Conservation (phyloP, 106 monocot species). For the Triglochin maritima region DNA sequence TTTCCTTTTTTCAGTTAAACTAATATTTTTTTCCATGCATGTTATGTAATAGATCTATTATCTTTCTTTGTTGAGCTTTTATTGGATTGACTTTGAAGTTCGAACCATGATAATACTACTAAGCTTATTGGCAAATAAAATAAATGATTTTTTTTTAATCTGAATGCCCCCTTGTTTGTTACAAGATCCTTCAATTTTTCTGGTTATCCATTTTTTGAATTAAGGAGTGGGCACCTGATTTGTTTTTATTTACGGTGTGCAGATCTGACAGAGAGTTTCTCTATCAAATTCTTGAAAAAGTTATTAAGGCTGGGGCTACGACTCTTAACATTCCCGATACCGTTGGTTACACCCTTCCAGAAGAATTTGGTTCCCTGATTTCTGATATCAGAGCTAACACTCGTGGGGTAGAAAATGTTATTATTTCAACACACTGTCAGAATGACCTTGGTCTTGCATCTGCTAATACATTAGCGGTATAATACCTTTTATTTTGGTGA, state of each 20-base stretch:
- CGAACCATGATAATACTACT: no score
- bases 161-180: no score
- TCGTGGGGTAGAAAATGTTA: slow-evolving; percentile 70
- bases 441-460: slow-evolving; percentile 93
- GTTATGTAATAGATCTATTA: no score
- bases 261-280: slow-evolving; percentile 84
- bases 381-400: slow-evolving; percentile 76
- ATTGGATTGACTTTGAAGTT: no score
- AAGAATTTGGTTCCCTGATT: slow-evolving; percentile 72
- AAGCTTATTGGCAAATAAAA: no score
- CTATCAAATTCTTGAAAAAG: slow-evolving; percentile 77
- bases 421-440: slow-evolving; percentile 98
- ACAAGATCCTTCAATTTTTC: not conserved
- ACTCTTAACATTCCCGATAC: slow-evolving; percentile 94
- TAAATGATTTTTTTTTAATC: no score
- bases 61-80: no score
- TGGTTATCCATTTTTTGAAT: not conserved
- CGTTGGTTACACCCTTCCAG: slow-evolving; percentile 80
- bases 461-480: slow-evolving; percentile 88
- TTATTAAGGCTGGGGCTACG: slow-evolving; percentile 91
- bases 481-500: not conserved
- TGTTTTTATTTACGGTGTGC: slow-evolving; percentile 3
- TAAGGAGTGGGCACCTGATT: no score
- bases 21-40: no score
- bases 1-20: no score